phyloP scores from a whole-genome alignment of 768 basidiomycete species.

The Phlebiopsis flavidoalba region DNA sequence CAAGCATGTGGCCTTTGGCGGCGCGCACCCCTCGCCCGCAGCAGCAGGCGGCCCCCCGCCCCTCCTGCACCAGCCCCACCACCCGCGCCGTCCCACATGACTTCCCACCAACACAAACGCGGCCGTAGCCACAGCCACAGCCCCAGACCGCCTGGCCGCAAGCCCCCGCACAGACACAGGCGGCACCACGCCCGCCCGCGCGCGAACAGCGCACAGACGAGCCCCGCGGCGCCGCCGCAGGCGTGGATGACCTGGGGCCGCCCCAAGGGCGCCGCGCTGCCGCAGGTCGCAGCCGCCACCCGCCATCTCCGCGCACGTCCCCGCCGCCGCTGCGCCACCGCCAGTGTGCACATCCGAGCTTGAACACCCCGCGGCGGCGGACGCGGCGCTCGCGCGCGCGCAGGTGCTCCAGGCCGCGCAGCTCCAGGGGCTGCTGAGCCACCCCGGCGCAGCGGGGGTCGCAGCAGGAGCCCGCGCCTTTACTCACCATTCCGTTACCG shows the following conservation, averaged over 20 bases:
- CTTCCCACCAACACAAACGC: not conserved
- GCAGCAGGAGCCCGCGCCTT: not conserved
- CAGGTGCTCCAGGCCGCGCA: not conserved
- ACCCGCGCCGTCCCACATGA: not conserved
- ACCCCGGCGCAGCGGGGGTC: not conserved
- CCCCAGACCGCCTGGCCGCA: not conserved
- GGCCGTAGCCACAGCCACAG: not conserved
- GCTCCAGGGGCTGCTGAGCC: not conserved
- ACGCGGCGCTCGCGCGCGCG: not conserved
- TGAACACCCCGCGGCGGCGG: not conserved
- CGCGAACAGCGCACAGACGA: not conserved
- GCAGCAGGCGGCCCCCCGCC: not conserved
- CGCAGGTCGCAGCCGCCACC: slow-evolving; percentile 6
- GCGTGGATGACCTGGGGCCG: slow-evolving; percentile 9
- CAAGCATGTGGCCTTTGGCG: slow-evolving; percentile 9
- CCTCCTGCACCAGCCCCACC: not conserved
- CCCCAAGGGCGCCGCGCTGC: not conserved
- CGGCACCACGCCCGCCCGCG: not conserved
- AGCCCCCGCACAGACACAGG: not conserved
- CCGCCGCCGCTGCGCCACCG: not conserved
- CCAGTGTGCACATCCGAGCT: not conserved
- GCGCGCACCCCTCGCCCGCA: not conserved
- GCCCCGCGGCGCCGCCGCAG: not conserved
- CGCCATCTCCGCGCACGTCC: slow-evolving; percentile 1
- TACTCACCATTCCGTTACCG: no score